A percentile compares a stretch with the other conserved stretches of the same genome.
These are phyloP conservation scores for Fraxinus excelsior DNA, from an alignment of 257 asterid species.

Conservation along the genomic window DNA sequence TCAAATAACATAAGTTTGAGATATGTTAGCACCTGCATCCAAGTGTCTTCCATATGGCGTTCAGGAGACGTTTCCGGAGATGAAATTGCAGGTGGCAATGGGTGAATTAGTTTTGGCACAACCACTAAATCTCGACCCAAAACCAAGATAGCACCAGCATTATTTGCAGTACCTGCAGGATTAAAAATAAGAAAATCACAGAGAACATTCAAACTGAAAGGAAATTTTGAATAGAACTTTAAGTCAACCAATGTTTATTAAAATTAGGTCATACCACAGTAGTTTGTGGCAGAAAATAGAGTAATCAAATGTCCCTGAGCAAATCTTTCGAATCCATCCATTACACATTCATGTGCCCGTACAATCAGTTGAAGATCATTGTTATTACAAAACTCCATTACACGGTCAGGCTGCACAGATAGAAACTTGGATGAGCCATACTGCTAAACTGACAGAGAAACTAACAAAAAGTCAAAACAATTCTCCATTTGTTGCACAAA, in stretches of 20 bases:
- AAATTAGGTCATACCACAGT: constrained; percentile 67
- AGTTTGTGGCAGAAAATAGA: constrained; percentile 93
- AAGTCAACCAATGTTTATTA: not conserved
- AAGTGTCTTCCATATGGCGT: constrained; percentile 84
- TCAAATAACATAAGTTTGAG: not conserved
- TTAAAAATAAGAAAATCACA: constrained; percentile 14
- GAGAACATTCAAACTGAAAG: constrained; percentile 15
- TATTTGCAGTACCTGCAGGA: constrained; percentile 86
- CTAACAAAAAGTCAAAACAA: not conserved
- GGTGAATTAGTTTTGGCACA: constrained; percentile 96
- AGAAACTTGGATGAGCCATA: constrained; percentile 5
- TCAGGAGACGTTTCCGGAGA: constrained; percentile 96
- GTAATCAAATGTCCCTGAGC: constrained; percentile 98
- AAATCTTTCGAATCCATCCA: constrained; percentile 99
- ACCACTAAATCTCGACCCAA: constrained; percentile 99
- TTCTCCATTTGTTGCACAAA: not conserved
- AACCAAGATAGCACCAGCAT: constrained; percentile 98
- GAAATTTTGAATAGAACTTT: not conserved
- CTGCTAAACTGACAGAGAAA: not conserved
- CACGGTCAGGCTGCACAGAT: constrained; percentile 94
- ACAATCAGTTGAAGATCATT: constrained; percentile 93
- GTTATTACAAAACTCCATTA: constrained; percentile 96
- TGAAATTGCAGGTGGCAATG: constrained; percentile 92
- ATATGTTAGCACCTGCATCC: constrained; percentile 89
- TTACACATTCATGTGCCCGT: constrained; percentile 97